Base-by-base conservation (phyloP, 495 filamentous ascomycete species). In the Amniculicola lignicola region DNA sequence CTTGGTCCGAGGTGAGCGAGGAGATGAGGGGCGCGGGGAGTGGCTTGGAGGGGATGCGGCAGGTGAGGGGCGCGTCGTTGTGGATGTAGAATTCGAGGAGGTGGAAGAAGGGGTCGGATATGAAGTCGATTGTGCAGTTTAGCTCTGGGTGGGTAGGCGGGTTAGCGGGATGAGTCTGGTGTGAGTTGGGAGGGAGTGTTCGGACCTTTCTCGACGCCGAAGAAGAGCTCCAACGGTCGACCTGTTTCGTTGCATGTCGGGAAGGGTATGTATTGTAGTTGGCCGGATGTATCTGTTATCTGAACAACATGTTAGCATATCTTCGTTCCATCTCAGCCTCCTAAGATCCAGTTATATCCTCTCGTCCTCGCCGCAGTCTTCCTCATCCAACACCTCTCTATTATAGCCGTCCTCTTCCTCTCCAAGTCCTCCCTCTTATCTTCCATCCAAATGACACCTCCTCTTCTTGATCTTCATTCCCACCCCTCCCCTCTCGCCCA, bases 51-150 rank as follows among this genome's bases (percentile, higher is more conserved):
- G 92, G 91, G 1, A 97, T 80, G 54, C 93, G 91, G 72, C 93
- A 98, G 41, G 89, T 85, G 39, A 98, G 79, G 24, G 93, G 93
- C 10, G 88, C 89, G 70, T 98, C 93, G 74, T 86, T 89, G 77
- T 97, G 93, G 64, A 97, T 85, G 80, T 96, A 97, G 80, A 96
- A 96, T 74, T 98, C 93, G 70, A 96, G 82, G 37, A 97, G 85
- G 73, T 98, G 93, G 80, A 93, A 98, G 77, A 95, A 84, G 16
- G 85, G 81, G 72, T 98, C 93, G 65, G 82, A 75, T 65, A 96
- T 80, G 65, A 87, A 79, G 65, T 83, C 74, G 69, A 97, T 87
- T 42, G 93, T 98, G 77, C 93, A 98, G 73, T 90, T 95, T 61
- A 95, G 75, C 60, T 91, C 88, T 75, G 19, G 16, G 22, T 37